These are phyloP conservation scores for Starmerella floris DNA, from an alignment of 805 yeast genomes.

Conservation along the genomic window DNA sequence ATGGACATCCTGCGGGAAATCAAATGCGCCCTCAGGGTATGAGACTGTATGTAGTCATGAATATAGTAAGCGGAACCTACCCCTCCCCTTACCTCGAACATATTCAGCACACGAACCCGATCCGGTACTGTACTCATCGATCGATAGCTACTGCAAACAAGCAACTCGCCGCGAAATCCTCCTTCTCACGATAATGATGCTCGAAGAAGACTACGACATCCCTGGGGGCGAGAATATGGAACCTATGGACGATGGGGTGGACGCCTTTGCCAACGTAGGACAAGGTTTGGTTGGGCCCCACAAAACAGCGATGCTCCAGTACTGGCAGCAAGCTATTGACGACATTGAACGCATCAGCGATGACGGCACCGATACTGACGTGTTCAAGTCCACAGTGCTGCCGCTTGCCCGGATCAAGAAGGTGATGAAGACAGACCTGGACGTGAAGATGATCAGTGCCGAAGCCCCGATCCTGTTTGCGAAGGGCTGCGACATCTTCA, in stretches of 20 bases:
- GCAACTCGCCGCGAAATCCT: too few relatives aligned
- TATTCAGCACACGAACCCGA: background rate
- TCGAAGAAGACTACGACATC: background rate
- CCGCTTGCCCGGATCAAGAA: constrained; percentile 94
- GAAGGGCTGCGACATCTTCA: constrained; percentile 93
- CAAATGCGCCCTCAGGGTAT: too few relatives aligned
- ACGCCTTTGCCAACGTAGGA: constrained; percentile 78
- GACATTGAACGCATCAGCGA: constrained; percentile 52
- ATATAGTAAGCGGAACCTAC: background rate
- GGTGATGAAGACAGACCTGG: constrained; percentile 96
- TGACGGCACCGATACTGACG: constrained; percentile 42
- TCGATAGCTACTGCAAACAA: too few relatives aligned
- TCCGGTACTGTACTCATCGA: too few relatives aligned
- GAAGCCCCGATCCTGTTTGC: constrained; percentile 97
- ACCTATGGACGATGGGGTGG: constrained; percentile 28
- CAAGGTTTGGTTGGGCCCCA: constrained; percentile 78
- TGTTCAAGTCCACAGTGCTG: constrained; percentile 83
- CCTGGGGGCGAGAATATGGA: background rate
- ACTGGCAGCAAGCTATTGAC: constrained; percentile 94
- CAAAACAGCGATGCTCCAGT: constrained; percentile 80
- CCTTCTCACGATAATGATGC: background rate
- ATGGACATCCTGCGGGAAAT: too few relatives aligned
- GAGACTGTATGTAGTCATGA: too few relatives aligned
- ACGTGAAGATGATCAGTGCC: constrained; percentile 93
- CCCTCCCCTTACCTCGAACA: background rate